These are phyloP conservation scores for Geranium brycei DNA, from an alignment of 345 rosid genomes.

Conservation along the genomic window DNA sequence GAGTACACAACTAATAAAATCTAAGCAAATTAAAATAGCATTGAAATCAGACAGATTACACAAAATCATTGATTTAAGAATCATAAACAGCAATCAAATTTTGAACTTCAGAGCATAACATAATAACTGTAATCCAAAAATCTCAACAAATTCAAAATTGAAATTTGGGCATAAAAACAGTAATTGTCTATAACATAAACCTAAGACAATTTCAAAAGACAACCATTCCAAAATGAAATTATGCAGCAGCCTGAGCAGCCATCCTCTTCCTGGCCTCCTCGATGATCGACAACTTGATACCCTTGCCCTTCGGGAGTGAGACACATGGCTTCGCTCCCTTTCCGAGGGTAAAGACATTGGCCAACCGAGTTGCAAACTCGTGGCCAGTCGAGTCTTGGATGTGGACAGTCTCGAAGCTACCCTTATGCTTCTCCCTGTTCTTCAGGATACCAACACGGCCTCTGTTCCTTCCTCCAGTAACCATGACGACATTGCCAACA, in stretches of 20 bases:
- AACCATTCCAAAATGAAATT: no score
- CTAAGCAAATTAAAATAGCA: conserved; percentile 3
- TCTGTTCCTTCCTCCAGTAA: conserved; percentile 83
- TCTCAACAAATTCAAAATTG: background rate
- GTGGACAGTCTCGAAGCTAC: conserved; percentile 74
- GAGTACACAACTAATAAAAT: background rate
- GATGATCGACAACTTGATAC: conserved; percentile 67
- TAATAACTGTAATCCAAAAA: background rate
- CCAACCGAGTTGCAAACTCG: conserved; percentile 80
- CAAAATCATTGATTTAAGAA: no score
- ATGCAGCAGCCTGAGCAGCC: conserved; percentile 41
- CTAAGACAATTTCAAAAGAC: background rate
- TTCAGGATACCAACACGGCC: conserved; percentile 77
- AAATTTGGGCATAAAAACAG: background rate
- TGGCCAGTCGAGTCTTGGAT: conserved; percentile 63
- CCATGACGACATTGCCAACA: conserved; percentile 85
- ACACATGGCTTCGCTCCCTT: conserved; percentile 82
- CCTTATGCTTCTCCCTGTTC: conserved; percentile 80
- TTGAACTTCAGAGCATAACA: no score
- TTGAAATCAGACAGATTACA: background rate
- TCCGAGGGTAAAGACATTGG: conserved; percentile 68
- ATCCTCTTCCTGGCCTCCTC: conserved; percentile 81
- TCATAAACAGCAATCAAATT: no score
- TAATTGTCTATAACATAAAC: background rate
- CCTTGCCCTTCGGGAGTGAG: conserved; percentile 83